Base-by-base conservation (phyloP, 2,329 filamentous ascomycete genomes). In the Cladobotryum mycophilum region DNA sequence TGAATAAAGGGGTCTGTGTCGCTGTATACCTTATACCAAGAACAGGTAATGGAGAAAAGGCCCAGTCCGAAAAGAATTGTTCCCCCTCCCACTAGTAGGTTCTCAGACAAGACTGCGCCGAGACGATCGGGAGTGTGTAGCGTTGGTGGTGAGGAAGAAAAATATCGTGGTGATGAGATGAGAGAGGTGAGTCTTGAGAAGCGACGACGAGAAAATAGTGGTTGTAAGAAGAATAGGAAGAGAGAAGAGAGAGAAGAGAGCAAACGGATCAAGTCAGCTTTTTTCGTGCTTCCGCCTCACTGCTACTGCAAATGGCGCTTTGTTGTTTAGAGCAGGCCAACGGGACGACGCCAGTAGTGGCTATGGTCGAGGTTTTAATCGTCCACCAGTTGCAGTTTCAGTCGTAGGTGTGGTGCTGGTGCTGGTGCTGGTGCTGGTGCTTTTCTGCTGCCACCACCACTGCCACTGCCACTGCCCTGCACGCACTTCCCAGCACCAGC, bases 291-390 rank as follows among this genome's bases (percentile, higher is more conserved):
- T 43, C n/a, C 20, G 30, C 41, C 14, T 45, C 33, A 41, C 12
- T 41, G 37, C 38, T 13, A 40, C 40, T 40, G 17, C 35, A 38
- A 48, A 41, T 36, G 42, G 40, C 34, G 41, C 35, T 40, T 49
- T 49, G 52, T 54, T 51, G 50, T 35, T 55, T 45, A 48, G 55
- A 54, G 51, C 62, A 60, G 56, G 53, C 56, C 48, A 49, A 46
- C 54, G 38, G 46, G 40, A 47, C 44, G 25, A 44, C 48, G 48
- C 43, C 53, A 48, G 55, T 43, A 55, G 53, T 49, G 52, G 52
- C 56, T 58, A 55, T 54, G 25, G 56, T 55, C 53, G 56, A 59
- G 56, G 52, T 53, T 54, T 55, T 54, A 54, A 56, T 53, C 53
- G 53, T 55, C 56, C 47, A 36, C 41, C 22, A 30, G 48, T 42